Conservation (phyloP, 805 yeast species). For the Maudiozyma pseudohumilis region DNA sequence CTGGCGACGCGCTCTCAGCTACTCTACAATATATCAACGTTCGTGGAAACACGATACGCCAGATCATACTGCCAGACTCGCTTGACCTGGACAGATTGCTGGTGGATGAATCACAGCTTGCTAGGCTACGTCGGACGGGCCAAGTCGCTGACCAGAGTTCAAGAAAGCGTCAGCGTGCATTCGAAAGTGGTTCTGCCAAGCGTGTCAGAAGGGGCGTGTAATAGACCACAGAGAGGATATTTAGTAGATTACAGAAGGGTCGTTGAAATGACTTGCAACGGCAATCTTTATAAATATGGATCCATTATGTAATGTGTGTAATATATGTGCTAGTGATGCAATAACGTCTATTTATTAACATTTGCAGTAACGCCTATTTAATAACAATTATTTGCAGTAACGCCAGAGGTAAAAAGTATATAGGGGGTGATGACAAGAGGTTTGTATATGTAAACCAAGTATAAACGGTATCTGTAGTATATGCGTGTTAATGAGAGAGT, state of each 20-base stretch:
- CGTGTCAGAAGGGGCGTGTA: slow-evolving; percentile 30
- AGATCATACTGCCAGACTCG: slow-evolving; percentile 76
- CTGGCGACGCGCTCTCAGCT: slow-evolving; percentile 26
- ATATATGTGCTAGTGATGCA: not conserved
- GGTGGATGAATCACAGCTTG: slow-evolving; percentile 33
- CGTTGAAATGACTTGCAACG: too few species aligned
- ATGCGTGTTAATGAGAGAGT: too few species aligned
- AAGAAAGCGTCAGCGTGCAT: slow-evolving; percentile 19
- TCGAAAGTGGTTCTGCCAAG: slow-evolving; percentile 17
- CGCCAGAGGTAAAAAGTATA: too few species aligned
- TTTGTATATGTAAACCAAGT: too few species aligned
- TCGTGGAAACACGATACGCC: slow-evolving; percentile 82
- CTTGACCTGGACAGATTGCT: slow-evolving; percentile 59
- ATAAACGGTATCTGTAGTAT: too few species aligned
- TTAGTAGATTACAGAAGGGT: not conserved
- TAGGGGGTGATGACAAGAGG: too few species aligned
- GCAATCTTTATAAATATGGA: too few species aligned
- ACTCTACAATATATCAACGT: slow-evolving; percentile 67
- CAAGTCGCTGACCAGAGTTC: slow-evolving; percentile 17
- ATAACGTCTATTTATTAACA: not conserved
- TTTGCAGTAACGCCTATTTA: too few species aligned
- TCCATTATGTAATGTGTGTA: too few species aligned
- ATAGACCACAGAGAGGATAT: too few species aligned
- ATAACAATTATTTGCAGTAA: too few species aligned
- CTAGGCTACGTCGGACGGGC: slow-evolving; percentile 22